Base-by-base conservation (phyloP, 768 basidiomycete genomes). In the Cystobasidium ongulense region DNA sequence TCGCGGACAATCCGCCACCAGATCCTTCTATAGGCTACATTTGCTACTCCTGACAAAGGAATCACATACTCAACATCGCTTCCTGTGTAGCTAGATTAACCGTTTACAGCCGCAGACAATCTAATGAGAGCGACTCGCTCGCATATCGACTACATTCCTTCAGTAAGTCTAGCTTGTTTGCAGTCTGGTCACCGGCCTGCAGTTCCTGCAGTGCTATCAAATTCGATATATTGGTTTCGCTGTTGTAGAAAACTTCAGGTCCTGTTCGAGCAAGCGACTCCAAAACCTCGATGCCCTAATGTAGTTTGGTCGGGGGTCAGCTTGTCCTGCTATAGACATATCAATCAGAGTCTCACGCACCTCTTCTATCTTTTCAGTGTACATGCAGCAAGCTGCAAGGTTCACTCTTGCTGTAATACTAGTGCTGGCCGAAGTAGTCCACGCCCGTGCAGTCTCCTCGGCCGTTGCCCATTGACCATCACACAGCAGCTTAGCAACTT, bases 81-180 rank as follows among this genome's bases (percentile, higher is more conserved):
- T 59, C 27, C 11, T n/a, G n/a, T n/a, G n/a, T n/a, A n/a, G n/a
- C n/a, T n/a, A n/a, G n/a, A n/a, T n/a, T n/a, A n/a, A n/a, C n/a
- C n/a, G n/a, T n/a, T 35, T 64, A 36, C 33, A 64, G 36, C 33
- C 63, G 31, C 29, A 64, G 25, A 17, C 36, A 38, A 27, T 64
- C 63, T 27, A 38, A 18, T 23, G 36, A 39, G 17, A 64, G 23
- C 3, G 36, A 11, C 41, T 64, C 63, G 41, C 38, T 64, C 10
- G 63, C 63, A 64, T 64, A 41, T 25, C 41, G 35, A 35, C 63
- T 64, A 25, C 63, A 39, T 35, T 71, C 53, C 31, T 59, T 33
- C n/a, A 71, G 54, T 31, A 71, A 21, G 53, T 59, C 53, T 21
- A 71, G 29, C 53, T 71, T 71, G 29, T 71, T 71, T 17, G 50